Evolutionary conservation across 2,329 filamentous ascomycete species (phyloP).

Genomic region (Beauveria bassiana): DNA sequence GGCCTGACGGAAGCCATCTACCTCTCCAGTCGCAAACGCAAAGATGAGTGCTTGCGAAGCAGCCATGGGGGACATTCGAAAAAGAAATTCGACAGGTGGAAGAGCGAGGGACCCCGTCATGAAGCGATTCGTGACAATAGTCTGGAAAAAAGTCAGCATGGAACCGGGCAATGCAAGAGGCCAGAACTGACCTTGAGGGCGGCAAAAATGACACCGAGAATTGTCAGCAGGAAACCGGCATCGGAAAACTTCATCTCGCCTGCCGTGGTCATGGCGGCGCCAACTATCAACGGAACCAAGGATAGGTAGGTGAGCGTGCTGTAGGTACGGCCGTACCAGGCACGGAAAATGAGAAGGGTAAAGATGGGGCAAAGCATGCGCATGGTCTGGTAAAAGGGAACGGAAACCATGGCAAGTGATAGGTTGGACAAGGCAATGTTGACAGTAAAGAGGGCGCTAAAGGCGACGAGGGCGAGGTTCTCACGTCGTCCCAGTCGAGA

Average conservation of each 20-base stretch:
- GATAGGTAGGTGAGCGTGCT: constrained; percentile 49
- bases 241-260: constrained; percentile 57
- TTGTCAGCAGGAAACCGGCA: constrained; percentile 46
- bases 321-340: constrained; percentile 48
- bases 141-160: constrained; percentile 27
- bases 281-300: constrained; percentile 51
- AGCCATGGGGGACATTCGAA: constrained; percentile 55
- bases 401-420: constrained; percentile 53
- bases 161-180: neutral
- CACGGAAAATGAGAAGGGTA: constrained; percentile 52
- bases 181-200: constrained; percentile 38
- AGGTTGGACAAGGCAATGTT: constrained; percentile 59
- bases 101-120: constrained; percentile 54
- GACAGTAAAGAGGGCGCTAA: constrained; percentile 54
- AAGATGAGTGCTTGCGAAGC: constrained; percentile 46
- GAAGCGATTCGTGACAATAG: constrained; percentile 55
- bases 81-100: constrained; percentile 51
- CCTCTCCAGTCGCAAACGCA: constrained; percentile 45
- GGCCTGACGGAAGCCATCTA: constrained; percentile 31
- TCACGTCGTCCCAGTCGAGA: constrained; percentile 44
- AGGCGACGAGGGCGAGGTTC: constrained; percentile 47
- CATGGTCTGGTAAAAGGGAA: constrained; percentile 60
- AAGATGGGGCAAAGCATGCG: constrained; percentile 55
- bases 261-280: constrained; percentile 51
- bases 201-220: constrained; percentile 46